These are phyloP conservation scores for Geosmithia flava DNA, from an alignment of 2,329 filamentous ascomycete species.

Conservation along the genomic window DNA sequence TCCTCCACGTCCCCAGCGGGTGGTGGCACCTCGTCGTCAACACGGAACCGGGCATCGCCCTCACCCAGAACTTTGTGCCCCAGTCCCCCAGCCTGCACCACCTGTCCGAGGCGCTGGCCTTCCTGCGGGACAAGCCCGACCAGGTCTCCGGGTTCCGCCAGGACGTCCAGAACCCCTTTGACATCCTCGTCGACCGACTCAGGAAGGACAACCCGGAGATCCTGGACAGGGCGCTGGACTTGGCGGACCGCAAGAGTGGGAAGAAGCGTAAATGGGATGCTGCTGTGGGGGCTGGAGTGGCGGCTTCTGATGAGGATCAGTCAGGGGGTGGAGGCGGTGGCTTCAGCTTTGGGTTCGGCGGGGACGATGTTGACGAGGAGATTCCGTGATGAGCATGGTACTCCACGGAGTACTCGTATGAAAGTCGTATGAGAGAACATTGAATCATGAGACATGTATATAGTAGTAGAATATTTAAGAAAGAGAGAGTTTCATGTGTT, in stretches of 20 bases:
- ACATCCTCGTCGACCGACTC: slow-evolving; percentile 62
- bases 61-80: slow-evolving; percentile 95
- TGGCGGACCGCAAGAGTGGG: slow-evolving; percentile 49
- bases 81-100: slow-evolving; percentile 39
- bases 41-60: slow-evolving; percentile 67
- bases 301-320: slow-evolving; percentile 19
- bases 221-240: slow-evolving; percentile 50
- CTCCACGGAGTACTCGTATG: not conserved
- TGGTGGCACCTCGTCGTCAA: slow-evolving; percentile 98
- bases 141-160: slow-evolving; percentile 79
- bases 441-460: not conserved
- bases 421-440: not conserved
- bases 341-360: slow-evolving; percentile 45
- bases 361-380: slow-evolving; percentile 26
- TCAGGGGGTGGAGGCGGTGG: slow-evolving; percentile 18
- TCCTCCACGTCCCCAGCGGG: slow-evolving; percentile 82
- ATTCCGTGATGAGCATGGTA: slow-evolving; percentile 23
- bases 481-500: too few species aligned
- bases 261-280: slow-evolving; percentile 83
- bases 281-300: slow-evolving; percentile 31
- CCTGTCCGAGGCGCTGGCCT: slow-evolving; percentile 62
- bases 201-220: slow-evolving; percentile 49
- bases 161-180: slow-evolving; percentile 59
- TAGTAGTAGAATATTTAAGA: not conserved
- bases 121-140: slow-evolving; percentile 69